A percentile compares a stretch with the other conserved stretches of the same genome.
phyloP scores from a whole-genome alignment of 148 eudicot genomes.

The Nepenthes mirabilis region DNA sequence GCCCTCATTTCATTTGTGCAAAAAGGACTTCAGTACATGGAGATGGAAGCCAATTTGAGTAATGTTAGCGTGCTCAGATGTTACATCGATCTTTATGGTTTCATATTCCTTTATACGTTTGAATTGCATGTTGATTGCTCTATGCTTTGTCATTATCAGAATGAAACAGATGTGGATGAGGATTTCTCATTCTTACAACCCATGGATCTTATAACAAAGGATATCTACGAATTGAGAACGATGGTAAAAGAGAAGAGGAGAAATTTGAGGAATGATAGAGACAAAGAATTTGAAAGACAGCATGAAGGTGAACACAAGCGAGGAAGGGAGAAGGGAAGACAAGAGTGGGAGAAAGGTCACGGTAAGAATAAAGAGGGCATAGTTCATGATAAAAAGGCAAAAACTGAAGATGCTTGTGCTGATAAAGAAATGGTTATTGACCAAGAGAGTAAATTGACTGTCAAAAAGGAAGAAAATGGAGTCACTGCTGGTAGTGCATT shows the following conservation, averaged over 20 bases:
- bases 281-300: conserved; percentile 20
- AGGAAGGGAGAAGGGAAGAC: conserved; percentile 1
- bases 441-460: conserved; percentile 17
- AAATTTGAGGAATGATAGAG: conserved; percentile 27
- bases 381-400: conserved; percentile 8
- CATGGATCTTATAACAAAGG: conserved; percentile 62
- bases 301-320: conserved; percentile 4
- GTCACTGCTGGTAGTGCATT: conserved; percentile 7
- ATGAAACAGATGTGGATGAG: conserved; percentile 42
- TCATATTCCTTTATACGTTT: not conserved
- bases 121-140: not conserved
- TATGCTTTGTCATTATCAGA: conserved; percentile 24
- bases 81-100: not conserved
- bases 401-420: conserved; percentile 11
- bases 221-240: conserved; percentile 41
- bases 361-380: conserved; percentile 21
- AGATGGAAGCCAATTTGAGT: conserved; percentile 54
- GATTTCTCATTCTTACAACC: conserved; percentile 60
- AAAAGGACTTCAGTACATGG: conserved; percentile 61
- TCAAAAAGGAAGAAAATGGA: conserved; percentile 21
- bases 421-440: conserved; percentile 17
- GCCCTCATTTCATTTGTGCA: conserved; percentile 59
- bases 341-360: conserved; percentile 22
- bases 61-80: conserved; percentile 25
- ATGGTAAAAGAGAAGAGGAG: conserved; percentile 45